Base-by-base conservation (phyloP, 495 filamentous ascomycete species). In the Pseudotulostoma volvatum region DNA sequence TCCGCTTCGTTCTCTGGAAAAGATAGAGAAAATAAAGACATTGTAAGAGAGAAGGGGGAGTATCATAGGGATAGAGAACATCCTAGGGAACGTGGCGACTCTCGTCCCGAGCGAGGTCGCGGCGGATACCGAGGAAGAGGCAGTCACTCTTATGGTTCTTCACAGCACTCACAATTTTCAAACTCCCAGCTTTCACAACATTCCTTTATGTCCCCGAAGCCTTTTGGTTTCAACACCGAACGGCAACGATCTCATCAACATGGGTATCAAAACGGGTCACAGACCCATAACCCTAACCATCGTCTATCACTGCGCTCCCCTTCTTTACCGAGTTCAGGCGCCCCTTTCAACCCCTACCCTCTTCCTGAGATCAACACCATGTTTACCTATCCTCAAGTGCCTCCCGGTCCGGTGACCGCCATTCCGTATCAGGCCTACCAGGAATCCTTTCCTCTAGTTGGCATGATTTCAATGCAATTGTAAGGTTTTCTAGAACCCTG, bases 401-500 rank as follows among this genome's bases (percentile, higher is more conserved):
- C 74, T 41, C 55, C 76, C 21, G 62, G 57, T 9, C 57, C 64
- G 3, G 76, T 83, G 68, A 74, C 61, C 36, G 71, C 75, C n/a
- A 48, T 72, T 21, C 76, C 76, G 2, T 86, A 70, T 44, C 68
- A 66, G 45, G 59, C 67, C 16, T 78, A 70, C 44, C 54, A 73
- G 50, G 75, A 75, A 40, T 64, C 64, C 7, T 68, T 61, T 40
- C 59, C 67, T 11, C 46, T 80, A 11, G 61, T 78, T 38, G 47
- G 45, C 35, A 68, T 74, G 63, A 68, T 80, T 9, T 67, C 67
- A 36, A 66, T 73, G 50, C 87, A 95, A 56, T 60, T 95, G 59
- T 74, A 59, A 57, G 67, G 56, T 25, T 36, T 14, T 16, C 7
- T 13, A 9, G 1, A n/a, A 9, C 11, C 11, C 18, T 21, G 13